Conservation (phyloP, 768 basidiomycete genomes). For the Russula foetens region DNA sequence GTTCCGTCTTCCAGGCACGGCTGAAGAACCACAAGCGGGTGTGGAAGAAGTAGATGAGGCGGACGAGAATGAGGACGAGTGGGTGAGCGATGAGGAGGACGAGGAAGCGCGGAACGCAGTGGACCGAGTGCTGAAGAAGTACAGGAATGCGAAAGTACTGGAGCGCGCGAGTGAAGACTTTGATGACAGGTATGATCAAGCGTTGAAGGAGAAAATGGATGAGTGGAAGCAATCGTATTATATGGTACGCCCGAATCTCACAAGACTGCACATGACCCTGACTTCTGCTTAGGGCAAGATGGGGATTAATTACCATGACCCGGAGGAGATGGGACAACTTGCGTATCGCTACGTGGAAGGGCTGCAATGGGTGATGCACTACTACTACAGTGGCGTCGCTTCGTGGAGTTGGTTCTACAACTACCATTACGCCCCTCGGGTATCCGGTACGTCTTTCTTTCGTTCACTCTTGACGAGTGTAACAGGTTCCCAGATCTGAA, state of each 20-base stretch:
- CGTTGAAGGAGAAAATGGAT: constrained; percentile 19
- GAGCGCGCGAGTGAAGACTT: constrained; percentile 70
- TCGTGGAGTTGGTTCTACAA: constrained; percentile 99
- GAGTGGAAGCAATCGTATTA: constrained; percentile 60
- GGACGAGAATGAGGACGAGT: constrained; percentile 20
- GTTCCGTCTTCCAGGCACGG: constrained; percentile 46
- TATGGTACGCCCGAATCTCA: constrained; percentile 40
- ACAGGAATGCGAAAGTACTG: constrained; percentile 72
- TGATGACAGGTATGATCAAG: constrained; percentile 65
- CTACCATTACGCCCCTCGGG: constrained; percentile 96
- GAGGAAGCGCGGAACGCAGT: constrained; percentile 67
- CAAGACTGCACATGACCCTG: constrained; percentile 8
- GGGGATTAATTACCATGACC: constrained; percentile 65
- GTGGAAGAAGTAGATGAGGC: constrained; percentile 24
- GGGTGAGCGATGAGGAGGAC: constrained; percentile 49
- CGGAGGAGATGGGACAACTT: constrained; percentile 59
- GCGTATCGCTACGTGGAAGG: constrained; percentile 85
- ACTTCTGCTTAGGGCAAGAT: constrained; percentile 65
- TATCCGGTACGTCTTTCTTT: constrained; percentile 58
- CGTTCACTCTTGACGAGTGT: constrained; percentile 15
- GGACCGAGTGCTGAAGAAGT: constrained; percentile 79
- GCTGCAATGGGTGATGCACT: constrained; percentile 98
- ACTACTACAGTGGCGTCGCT: constrained; percentile 95
- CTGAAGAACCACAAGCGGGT: constrained; percentile 29
- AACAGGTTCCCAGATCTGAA: constrained; percentile 38